A percentile compares a stretch with the other conserved stretches of the same genome.
These are phyloP conservation scores for Coemansia sp. DNA, from an alignment of 192 early-diverging fungal species.

Conservation along the genomic window DNA sequence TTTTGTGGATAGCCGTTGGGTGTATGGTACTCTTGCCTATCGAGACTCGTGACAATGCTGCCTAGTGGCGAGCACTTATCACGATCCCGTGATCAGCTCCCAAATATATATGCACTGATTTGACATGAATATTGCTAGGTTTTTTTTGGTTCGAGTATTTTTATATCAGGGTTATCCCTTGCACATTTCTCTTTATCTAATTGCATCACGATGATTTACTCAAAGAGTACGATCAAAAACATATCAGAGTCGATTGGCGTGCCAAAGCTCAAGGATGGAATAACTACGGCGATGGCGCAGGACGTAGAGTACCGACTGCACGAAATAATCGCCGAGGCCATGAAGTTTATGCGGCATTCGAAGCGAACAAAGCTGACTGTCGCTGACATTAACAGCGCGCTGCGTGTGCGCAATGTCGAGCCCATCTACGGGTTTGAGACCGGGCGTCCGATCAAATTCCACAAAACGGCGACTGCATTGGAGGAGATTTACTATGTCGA, in stretches of 20 bases:
- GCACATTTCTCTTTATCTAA: not conserved
- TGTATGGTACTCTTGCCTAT: constrained; percentile 73
- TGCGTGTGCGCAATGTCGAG: constrained; percentile 91
- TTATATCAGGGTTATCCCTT: not conserved
- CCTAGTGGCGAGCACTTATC: not conserved
- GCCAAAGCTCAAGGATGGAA: constrained; percentile 80
- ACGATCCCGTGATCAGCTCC: constrained; percentile 6
- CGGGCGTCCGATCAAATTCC: constrained; percentile 67
- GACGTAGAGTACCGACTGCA: constrained; percentile 96
- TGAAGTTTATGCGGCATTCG: constrained; percentile 96
- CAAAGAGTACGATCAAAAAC: constrained; percentile 55
- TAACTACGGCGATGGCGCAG: constrained; percentile 76
- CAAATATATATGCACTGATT: not conserved
- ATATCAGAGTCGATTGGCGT: constrained; percentile 85
- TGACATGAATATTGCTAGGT: not conserved
- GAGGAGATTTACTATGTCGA: constrained; percentile 85
- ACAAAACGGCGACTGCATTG: constrained; percentile 60
- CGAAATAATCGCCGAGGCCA: constrained; percentile 89
- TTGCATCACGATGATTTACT: constrained; percentile 30
- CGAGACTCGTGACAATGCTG: constrained; percentile 45
- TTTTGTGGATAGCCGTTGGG: constrained; percentile 58
- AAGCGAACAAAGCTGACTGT: constrained; percentile 77
- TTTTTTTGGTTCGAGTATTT: not conserved
- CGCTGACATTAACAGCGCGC: constrained; percentile 87
- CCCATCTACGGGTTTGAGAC: constrained; percentile 90